Percentiles rank a stretch among this genome's conserved stretches.
Conservation (phyloP, 2,329 filamentous ascomycete genomes). For the Botrytis medusae region DNA sequence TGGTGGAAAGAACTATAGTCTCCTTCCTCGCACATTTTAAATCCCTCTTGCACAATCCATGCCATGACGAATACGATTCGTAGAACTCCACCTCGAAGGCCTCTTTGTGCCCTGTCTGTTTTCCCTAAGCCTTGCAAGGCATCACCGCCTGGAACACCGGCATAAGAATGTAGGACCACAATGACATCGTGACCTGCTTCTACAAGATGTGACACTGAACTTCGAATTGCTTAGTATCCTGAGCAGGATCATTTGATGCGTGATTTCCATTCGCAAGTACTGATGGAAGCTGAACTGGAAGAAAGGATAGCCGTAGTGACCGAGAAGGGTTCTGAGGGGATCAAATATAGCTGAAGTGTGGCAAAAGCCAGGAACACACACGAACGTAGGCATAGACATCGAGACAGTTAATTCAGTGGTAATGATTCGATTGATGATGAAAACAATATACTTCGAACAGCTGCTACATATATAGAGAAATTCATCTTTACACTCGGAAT, state of each 20-base stretch:
- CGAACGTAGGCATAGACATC: slow-evolving; percentile 41
- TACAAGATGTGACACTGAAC: slow-evolving; percentile 38
- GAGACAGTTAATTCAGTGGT: slow-evolving; percentile 3
- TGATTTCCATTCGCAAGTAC: slow-evolving; percentile 35
- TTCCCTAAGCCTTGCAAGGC: slow-evolving; percentile 33
- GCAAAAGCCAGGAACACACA: slow-evolving; percentile 45
- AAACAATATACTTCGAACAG: slow-evolving; percentile 6
- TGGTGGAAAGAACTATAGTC: slow-evolving; percentile 21
- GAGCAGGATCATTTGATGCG: slow-evolving; percentile 42
- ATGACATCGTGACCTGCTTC: slow-evolving; percentile 39
- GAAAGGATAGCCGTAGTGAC: slow-evolving; percentile 37
- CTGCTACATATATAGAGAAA: slow-evolving; percentile 23
- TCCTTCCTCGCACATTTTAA: slow-evolving; percentile 20
- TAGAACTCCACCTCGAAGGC: slow-evolving; percentile 31
- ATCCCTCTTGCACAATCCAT: slow-evolving; percentile 33
- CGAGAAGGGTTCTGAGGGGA: slow-evolving; percentile 40
- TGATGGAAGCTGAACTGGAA: slow-evolving; percentile 41
- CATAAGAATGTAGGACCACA: slow-evolving; percentile 34
- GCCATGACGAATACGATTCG: slow-evolving; percentile 45
- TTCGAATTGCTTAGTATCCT: slow-evolving; percentile 43
- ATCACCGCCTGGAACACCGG: slow-evolving; percentile 33
- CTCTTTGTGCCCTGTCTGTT: slow-evolving; percentile 29
- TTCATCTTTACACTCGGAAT: slow-evolving; percentile 9
- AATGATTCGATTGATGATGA: not conserved
- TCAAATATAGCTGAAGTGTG: slow-evolving; percentile 43